Conservation (phyloP, 1,284 basidiomycete species). For the Megacollybia platyphylla region DNA sequence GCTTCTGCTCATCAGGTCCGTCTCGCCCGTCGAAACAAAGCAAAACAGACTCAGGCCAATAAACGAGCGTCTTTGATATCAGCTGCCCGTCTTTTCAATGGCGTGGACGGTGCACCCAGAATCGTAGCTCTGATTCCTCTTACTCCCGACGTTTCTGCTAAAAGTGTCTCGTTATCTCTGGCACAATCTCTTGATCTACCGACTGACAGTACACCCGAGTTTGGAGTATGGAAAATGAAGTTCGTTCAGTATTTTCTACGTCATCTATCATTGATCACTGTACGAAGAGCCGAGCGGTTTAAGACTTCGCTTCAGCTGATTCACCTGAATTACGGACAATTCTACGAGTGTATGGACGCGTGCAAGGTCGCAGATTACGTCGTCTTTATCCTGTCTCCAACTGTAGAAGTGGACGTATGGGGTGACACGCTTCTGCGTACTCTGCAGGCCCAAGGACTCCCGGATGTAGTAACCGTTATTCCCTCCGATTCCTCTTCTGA, state of each 20-base stretch:
- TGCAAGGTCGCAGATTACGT: slow-evolving; percentile 89
- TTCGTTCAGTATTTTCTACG: slow-evolving; percentile 18
- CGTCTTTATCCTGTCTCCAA: slow-evolving; percentile 72
- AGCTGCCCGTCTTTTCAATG: slow-evolving; percentile 63
- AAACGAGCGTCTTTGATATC: slow-evolving; percentile 64
- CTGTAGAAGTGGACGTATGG: slow-evolving; percentile 73
- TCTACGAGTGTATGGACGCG: slow-evolving; percentile 79
- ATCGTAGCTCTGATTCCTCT: slow-evolving; percentile 75
- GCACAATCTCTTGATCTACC: slow-evolving; percentile 52
- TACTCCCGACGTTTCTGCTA: slow-evolving; percentile 50
- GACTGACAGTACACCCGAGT: slow-evolving; percentile 34
- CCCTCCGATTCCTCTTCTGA: slow-evolving; percentile 33
- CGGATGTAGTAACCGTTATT: slow-evolving; percentile 57
- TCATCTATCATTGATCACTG: not conserved
- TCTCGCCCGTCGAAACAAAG: slow-evolving; percentile 62
- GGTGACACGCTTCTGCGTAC: slow-evolving; percentile 88
- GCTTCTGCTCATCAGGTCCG: slow-evolving; percentile 44
- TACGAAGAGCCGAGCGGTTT: slow-evolving; percentile 66
- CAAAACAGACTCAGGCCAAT: slow-evolving; percentile 63
- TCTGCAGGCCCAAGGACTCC: slow-evolving; percentile 73
- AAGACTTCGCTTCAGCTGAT: slow-evolving; percentile 85
- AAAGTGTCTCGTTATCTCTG: slow-evolving; percentile 43
- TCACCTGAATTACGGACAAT: slow-evolving; percentile 53
- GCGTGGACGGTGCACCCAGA: slow-evolving; percentile 67
- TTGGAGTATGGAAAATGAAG: slow-evolving; percentile 57